Evolutionary conservation across 345 rosid genomes (phyloP).

Genomic region (Arabidopsis suecica): DNA sequence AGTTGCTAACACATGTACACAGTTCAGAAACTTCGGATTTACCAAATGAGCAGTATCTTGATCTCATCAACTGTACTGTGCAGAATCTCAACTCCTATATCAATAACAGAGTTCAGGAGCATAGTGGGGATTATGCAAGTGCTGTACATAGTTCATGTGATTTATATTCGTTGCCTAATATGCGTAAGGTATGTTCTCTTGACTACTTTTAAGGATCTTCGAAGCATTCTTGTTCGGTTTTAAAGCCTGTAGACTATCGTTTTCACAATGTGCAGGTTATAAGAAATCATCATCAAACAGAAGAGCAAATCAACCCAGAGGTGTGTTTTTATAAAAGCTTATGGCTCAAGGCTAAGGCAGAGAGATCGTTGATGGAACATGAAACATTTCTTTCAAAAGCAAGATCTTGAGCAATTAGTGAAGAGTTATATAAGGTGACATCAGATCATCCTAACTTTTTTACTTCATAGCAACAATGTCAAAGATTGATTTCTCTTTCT

Average conservation of each 20-base stretch:
- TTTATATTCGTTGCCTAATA: conserved; percentile 33
- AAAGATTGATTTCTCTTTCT: not conserved
- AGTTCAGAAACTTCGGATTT: conserved; percentile 46
- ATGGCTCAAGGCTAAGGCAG: conserved; percentile 52
- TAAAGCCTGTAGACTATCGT: not conserved
- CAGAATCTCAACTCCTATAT: conserved; percentile 51
- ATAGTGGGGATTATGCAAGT: conserved; percentile 37
- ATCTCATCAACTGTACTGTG: conserved; percentile 49
- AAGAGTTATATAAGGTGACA: conserved; percentile 27
- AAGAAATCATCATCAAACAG: conserved; percentile 21
- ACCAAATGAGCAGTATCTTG: conserved; percentile 50
- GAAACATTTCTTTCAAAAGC: conserved; percentile 18
- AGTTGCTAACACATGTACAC: conserved; percentile 49
- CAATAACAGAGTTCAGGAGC: conserved; percentile 34
- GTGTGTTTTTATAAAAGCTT: conserved; percentile 42
- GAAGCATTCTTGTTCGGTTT: not conserved
- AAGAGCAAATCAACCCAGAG: conserved; percentile 39
- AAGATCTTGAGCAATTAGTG: conserved; percentile 14
- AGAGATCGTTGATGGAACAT: conserved; percentile 42
- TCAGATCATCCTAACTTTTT: conserved; percentile 9
- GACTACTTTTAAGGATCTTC: not conserved
- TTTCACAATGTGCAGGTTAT: conserved; percentile 40
- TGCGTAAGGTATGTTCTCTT: conserved; percentile 48
- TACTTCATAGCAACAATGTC: not conserved
- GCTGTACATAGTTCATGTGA: conserved; percentile 29